Evolutionary conservation across 805 yeast species (phyloP).

Genomic region (Suhomyces pyralidae): DNA sequence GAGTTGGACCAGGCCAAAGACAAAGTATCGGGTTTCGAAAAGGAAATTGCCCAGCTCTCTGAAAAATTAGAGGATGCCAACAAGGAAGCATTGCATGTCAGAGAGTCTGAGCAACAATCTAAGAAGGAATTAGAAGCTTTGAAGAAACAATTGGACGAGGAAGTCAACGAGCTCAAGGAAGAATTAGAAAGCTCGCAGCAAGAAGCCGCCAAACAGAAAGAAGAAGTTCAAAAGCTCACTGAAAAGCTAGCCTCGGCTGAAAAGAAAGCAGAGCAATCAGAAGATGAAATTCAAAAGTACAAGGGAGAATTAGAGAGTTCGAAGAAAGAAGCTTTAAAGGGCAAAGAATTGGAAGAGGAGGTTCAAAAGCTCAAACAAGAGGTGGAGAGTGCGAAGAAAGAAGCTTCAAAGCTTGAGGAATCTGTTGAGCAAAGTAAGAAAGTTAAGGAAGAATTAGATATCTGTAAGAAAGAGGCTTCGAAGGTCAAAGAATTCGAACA

Average conservation of each 20-base stretch:
- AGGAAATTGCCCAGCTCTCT: not conserved
- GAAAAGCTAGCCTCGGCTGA: not conserved
- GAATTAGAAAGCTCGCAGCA: constrained; percentile 4
- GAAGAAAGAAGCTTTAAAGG: not conserved
- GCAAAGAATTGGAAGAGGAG: not conserved
- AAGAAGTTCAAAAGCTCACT: not conserved
- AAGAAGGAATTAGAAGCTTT: not conserved
- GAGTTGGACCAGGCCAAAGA: not conserved
- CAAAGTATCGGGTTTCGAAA: constrained; percentile 5
- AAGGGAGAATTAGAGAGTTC: not conserved
- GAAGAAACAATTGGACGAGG: not conserved
- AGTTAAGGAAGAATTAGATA: not conserved
- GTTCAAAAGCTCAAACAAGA: not conserved
- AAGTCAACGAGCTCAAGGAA: not conserved
- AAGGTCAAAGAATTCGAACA: not conserved
- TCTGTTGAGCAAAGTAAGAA: not conserved
- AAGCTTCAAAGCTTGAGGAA: not conserved
- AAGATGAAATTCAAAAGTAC: not conserved
- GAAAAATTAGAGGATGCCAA: not conserved
- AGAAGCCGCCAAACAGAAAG: not conserved
- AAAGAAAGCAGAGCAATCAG: not conserved
- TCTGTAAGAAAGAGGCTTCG: not conserved
- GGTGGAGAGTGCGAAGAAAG: not conserved
- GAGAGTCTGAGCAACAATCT: not conserved
- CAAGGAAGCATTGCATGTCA: not conserved